Percentiles rank a stretch among this genome's conserved stretches.
Evolutionary conservation across 768 basidiomycete genomes (phyloP).

Genomic region (Rhizopogon vinicolor): DNA sequence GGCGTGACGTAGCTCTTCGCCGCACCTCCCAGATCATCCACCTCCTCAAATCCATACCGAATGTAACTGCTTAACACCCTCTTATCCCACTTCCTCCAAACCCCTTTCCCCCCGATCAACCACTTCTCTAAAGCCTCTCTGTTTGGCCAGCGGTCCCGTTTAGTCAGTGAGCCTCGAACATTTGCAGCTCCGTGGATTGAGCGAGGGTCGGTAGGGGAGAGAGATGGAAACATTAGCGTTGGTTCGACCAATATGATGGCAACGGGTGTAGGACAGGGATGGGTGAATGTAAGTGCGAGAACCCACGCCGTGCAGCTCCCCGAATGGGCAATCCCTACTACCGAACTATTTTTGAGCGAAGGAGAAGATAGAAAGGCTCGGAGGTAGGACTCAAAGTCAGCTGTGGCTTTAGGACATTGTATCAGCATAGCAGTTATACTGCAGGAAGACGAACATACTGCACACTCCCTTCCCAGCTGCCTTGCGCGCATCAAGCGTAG

Average conservation of each 20-base stretch:
- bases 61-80: not conserved
- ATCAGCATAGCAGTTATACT: not conserved
- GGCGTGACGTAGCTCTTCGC: conserved; percentile 11
- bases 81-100: not conserved
- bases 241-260: conserved; percentile 25
- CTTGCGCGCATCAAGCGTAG: conserved; percentile 20
- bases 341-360: conserved; percentile 14
- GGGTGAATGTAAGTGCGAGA: not conserved
- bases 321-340: conserved; percentile 25
- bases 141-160: conserved; percentile 22
- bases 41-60: not conserved
- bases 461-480: conserved; percentile 9
- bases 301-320: conserved; percentile 23
- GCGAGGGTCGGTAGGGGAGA: conserved; percentile 23
- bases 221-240: conserved; percentile 26
- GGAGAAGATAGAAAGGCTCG: conserved; percentile 19
- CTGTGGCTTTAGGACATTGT: conserved; percentile 10
- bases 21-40: not conserved
- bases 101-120: conserved; percentile 4
- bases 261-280: not conserved
- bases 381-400: conserved; percentile 20
- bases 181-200: conserved; percentile 24
- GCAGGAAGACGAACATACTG: conserved; percentile 11
- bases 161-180: conserved; percentile 20
- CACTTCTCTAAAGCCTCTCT: conserved; percentile 17